Evolutionary conservation across 2,329 filamentous ascomycete genomes (phyloP).

Genomic region (Fragosphaeria purpurea): DNA sequence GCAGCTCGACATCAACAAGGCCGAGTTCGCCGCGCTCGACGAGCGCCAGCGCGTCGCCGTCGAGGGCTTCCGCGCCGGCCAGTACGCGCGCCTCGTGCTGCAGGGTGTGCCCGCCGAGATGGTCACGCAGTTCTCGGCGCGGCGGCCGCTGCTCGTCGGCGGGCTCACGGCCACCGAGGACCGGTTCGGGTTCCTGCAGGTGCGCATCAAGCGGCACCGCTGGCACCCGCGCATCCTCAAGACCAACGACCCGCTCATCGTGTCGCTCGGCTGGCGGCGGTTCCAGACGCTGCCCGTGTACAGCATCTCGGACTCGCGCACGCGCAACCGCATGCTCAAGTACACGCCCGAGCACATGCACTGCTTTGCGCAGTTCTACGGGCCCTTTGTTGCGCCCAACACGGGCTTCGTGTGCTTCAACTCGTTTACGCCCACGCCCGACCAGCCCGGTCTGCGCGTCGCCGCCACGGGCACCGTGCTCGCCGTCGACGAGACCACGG

Average conservation of each 20-base stretch:
- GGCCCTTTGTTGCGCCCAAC: constrained; percentile 87
- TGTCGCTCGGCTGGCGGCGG: constrained; percentile 90
- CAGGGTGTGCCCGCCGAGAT: constrained; percentile 89
- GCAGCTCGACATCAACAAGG: constrained; percentile 91
- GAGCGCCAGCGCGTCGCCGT: constrained; percentile 72
- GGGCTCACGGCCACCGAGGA: constrained; percentile 92
- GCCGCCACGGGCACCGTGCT: constrained; percentile 90
- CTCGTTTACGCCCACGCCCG: constrained; percentile 64
- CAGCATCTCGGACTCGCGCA: constrained; percentile 88
- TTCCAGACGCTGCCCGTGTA: constrained; percentile 92
- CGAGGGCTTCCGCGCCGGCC: constrained; percentile 84
- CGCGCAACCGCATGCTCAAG: constrained; percentile 93
- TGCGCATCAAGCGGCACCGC: constrained; percentile 90
- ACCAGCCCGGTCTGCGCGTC: constrained; percentile 65
- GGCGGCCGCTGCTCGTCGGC: constrained; percentile 76
- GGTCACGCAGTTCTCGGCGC: constrained; percentile 67
- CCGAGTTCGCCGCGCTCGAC: constrained; percentile 83
- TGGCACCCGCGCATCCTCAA: constrained; percentile 99
- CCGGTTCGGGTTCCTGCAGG: constrained; percentile 88
- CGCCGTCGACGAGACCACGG: constrained; percentile 87
- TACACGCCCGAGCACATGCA: constrained; percentile 99
- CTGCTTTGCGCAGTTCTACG: constrained; percentile 93
- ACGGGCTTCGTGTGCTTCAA: constrained; percentile 94
- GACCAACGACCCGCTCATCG: constrained; percentile 93
- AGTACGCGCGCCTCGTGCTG: constrained; percentile 84